A percentile compares a stretch with the other conserved stretches of the same genome.
Conservation (phyloP, 169 alveolate genomes). For the Plasmodium ovale region DNA sequence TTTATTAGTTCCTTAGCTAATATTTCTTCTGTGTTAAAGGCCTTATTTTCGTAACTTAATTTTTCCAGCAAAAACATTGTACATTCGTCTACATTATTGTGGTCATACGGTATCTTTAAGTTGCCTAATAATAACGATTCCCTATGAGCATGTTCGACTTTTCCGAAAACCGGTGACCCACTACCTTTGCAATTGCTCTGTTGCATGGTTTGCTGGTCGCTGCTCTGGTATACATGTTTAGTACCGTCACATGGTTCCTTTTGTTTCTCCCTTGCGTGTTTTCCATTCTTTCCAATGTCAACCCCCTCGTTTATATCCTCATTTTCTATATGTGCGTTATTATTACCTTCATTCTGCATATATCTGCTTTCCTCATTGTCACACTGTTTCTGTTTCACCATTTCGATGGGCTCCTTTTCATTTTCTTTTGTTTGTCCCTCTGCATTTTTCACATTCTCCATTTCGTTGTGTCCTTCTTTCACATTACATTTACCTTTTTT, state of each 20-base stretch:
- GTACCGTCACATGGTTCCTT: neutral
- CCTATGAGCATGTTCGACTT: too few species aligned
- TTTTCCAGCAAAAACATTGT: slow-evolving; percentile 59
- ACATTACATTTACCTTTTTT: neutral
- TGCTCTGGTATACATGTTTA: neutral
- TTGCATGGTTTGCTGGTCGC: neutral
- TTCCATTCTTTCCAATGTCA: neutral
- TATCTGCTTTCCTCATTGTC: neutral
- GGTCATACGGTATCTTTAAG: slow-evolving; percentile 40
- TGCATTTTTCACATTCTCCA: neutral
- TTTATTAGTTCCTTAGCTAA: slow-evolving; percentile 30
- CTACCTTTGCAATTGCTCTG: too few species aligned
- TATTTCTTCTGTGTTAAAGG: slow-evolving; percentile 20
- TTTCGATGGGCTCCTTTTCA: neutral
- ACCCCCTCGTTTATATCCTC: neutral
- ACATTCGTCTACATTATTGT: slow-evolving; percentile 53
- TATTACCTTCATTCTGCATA: neutral
- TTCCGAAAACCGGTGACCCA: too few species aligned
- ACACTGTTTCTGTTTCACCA: neutral
- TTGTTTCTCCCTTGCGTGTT: neutral
- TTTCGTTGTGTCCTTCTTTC: neutral
- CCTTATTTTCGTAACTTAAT: slow-evolving; percentile 50
- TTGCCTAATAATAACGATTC: slow-evolving; percentile 17
- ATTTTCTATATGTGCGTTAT: neutral
- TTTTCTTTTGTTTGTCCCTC: neutral